Evolutionary conservation across 1,284 basidiomycete genomes (phyloP), one percentile per base, ranked within the genome.

Genomic region (Testicularia cyperi): DNA sequence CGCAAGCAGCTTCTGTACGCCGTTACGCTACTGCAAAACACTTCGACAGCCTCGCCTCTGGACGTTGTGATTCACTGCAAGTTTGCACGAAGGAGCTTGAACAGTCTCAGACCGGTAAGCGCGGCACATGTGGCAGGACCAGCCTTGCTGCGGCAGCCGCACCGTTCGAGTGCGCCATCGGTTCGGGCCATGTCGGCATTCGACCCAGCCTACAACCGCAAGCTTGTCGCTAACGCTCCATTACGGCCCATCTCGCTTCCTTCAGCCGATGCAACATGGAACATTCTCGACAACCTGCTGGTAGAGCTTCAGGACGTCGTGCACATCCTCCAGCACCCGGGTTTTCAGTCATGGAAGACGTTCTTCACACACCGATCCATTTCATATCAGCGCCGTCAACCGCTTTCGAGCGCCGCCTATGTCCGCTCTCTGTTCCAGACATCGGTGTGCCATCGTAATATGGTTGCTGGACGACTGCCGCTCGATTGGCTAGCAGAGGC

Each of bases 141-240:
- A n/a, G 35, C 15, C 30, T 10, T 42, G 2, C 16, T 60, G 28
- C 40, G 38, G 12, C 39, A 21, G 14, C 51, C 57, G 2, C 29
- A 54, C 37, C 51, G 51, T n/a, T 10, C 42, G 55, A 1, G 36
- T 16, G 60, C 60, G 4, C 69, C 79, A 2, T 76, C 78, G 15
- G 85, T 86, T 1, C 78, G 80, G 0, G 84, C 83, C 0, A 75
- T 71, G 20, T 77, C 80, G 0, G 83, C 83, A 0, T 87, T 91
- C 46, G 88, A 88, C 70, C 83, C 86, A 4, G 80, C 83, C 29
- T 83, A 89, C 36, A 82, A 83, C 2, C 83, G 88, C 6, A 81
- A 82, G 35, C 79, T 92, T 0, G 84, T 85, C 20, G 86, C 85
- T 27, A 84, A 83, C 52, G 85, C 88, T 71, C 90, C 90, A 0